A percentile compares a stretch with the other conserved stretches of the same genome.
phyloP scores from a whole-genome alignment of 371 early-diverging fungal genomes.

The Mortierella sp. region DNA sequence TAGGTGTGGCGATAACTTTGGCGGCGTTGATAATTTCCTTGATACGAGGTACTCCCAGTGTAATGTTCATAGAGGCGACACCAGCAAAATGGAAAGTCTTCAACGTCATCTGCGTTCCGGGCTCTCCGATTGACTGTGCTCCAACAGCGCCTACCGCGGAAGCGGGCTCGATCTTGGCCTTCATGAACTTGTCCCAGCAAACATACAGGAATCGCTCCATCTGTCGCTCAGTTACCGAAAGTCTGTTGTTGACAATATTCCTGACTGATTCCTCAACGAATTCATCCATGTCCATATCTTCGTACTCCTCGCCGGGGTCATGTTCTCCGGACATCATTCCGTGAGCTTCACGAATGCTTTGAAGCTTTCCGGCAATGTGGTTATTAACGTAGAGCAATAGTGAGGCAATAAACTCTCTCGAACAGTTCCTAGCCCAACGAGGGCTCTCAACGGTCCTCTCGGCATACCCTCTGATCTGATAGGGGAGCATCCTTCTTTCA shows the following conservation, averaged over 20 bases:
- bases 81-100: conserved; percentile 99
- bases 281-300: conserved; percentile 74
- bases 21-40: conserved; percentile 97
- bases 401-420: conserved; percentile 76
- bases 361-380: conserved; percentile 68
- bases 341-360: conserved; percentile 61
- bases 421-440: conserved; percentile 73
- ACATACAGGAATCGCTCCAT: conserved; percentile 80
- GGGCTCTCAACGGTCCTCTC: conserved; percentile 63
- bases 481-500: conserved; percentile 70
- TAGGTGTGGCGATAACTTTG: conserved; percentile 95
- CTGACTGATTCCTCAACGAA: conserved; percentile 62
- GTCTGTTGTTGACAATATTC: conserved; percentile 72
- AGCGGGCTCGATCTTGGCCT: conserved; percentile 95
- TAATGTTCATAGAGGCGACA: conserved; percentile 99
- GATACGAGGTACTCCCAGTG: conserved; percentile 99
- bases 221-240: conserved; percentile 81
- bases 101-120: conserved; percentile 99
- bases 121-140: conserved; percentile 99
- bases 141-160: conserved; percentile 94
- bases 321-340: conserved; percentile 68
- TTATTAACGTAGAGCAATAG: conserved; percentile 65
- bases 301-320: conserved; percentile 73
- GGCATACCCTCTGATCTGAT: conserved; percentile 75
- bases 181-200: conserved; percentile 87